Conservation (phyloP, 2,329 filamentous ascomycete genomes). For the Lecanicillium sp. region DNA sequence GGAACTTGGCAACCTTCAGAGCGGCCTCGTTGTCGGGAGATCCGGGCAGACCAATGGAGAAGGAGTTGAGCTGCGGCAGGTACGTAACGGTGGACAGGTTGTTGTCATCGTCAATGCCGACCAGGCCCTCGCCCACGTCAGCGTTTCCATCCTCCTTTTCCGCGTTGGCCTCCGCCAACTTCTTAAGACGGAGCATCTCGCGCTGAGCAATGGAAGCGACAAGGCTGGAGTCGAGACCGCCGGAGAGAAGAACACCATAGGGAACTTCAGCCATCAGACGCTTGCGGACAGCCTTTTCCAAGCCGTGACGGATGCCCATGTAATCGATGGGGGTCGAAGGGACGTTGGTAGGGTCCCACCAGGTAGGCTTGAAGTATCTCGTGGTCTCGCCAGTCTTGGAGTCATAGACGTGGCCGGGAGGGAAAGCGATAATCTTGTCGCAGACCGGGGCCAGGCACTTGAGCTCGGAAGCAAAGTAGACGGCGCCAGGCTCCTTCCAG, state of each 20-base stretch:
- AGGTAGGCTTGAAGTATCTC: slow-evolving; percentile 84
- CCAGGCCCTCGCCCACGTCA: slow-evolving; percentile 62
- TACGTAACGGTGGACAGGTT: slow-evolving; percentile 83
- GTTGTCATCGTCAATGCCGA: slow-evolving; percentile 91
- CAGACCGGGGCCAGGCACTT: slow-evolving; percentile 91
- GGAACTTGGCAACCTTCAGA: slow-evolving; percentile 87
- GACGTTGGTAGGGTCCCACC: slow-evolving; percentile 78
- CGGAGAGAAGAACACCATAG: slow-evolving; percentile 91
- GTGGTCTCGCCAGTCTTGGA: slow-evolving; percentile 80
- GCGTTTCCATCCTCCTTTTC: slow-evolving; percentile 41
- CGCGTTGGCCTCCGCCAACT: slow-evolving; percentile 46
- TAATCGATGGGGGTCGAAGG: slow-evolving; percentile 77
- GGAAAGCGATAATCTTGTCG: slow-evolving; percentile 91
- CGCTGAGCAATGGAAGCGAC: slow-evolving; percentile 93
- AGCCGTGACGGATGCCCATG: slow-evolving; percentile 68
- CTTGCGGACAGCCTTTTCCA: slow-evolving; percentile 91
- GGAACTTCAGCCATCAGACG: slow-evolving; percentile 98
- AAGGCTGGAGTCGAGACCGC: slow-evolving; percentile 90
- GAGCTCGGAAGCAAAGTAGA: slow-evolving; percentile 95
- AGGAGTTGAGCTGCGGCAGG: slow-evolving; percentile 92
- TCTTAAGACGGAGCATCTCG: slow-evolving; percentile 73
- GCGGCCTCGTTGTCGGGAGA: slow-evolving; percentile 91
- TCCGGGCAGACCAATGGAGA: slow-evolving; percentile 92
- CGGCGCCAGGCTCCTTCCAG: slow-evolving; percentile 70
- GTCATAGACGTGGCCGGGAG: slow-evolving; percentile 92